Evolutionary conservation across 441 rosid species (phyloP).

Genomic region (Jatropha multifida): DNA sequence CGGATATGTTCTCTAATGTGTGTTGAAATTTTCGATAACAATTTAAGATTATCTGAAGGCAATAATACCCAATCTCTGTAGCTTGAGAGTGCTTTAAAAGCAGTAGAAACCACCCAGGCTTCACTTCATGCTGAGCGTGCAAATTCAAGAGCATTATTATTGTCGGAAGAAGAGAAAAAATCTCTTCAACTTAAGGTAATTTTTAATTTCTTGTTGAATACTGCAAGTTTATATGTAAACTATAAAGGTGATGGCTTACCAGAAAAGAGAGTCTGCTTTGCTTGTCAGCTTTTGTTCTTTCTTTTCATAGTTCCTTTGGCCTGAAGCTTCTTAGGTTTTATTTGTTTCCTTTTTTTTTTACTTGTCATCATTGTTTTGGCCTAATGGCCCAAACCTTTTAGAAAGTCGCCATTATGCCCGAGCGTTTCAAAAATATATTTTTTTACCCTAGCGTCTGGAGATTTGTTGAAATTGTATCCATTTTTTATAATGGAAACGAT

Average conservation of each 20-base stretch:
- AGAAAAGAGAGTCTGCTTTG: not conserved
- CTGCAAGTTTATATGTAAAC: not conserved
- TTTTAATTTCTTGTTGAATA: not conserved
- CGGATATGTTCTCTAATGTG: not conserved
- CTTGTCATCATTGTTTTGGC: not conserved
- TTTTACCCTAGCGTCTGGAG: no score
- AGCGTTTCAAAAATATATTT: no score
- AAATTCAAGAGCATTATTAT: conserved; percentile 69
- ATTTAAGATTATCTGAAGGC: not conserved
- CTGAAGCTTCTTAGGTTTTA: not conserved
- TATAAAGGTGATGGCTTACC: not conserved
- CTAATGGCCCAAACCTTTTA: no score
- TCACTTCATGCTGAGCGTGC: conserved; percentile 80
- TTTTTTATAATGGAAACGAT: no score
- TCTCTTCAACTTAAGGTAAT: conserved; percentile 88
- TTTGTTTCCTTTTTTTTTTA: not conserved
- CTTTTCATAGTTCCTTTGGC: not conserved
- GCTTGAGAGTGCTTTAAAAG: conserved; percentile 91
- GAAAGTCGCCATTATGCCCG: no score
- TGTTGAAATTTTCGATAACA: not conserved
- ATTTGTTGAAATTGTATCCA: no score
- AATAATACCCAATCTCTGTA: conserved; percentile 25
- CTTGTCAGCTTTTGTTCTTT: not conserved
- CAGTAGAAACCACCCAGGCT: conserved; percentile 70
- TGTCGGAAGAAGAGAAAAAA: conserved; percentile 89